phyloP scores from a whole-genome alignment of 371 early-diverging fungal genomes.

The Haplosporangium sp. region DNA sequence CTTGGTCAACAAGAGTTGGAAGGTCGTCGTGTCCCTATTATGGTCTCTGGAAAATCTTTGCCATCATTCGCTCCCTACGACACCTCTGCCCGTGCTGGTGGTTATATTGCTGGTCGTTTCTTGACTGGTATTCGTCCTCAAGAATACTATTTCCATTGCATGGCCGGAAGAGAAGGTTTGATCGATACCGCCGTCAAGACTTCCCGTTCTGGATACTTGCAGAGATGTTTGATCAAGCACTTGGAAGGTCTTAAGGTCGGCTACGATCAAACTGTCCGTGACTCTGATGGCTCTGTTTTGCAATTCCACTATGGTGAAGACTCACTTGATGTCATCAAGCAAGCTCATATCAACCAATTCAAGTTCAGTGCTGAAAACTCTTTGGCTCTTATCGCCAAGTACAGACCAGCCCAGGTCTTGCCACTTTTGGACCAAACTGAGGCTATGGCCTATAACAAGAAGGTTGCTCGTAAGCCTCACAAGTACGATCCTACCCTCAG shows the following conservation, averaged over 20 bases:
- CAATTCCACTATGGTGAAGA: constrained; percentile 99
- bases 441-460: constrained; percentile 85
- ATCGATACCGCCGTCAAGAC: constrained; percentile 99
- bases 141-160: constrained; percentile 94
- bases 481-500: constrained; percentile 86
- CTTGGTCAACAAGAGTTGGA: constrained; percentile 99
- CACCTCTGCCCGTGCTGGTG: constrained; percentile 94
- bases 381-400: constrained; percentile 82
- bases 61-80: constrained; percentile 96
- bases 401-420: constrained; percentile 80
- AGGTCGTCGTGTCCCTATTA: constrained; percentile 98
- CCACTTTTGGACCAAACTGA: constrained; percentile 79
- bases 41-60: constrained; percentile 97
- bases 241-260: constrained; percentile 97
- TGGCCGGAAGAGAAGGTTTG: constrained; percentile 99
- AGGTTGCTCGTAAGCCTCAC: constrained; percentile 80
- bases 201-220: constrained; percentile 99
- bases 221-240: constrained; percentile 99
- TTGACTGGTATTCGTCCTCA: constrained; percentile 99
- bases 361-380: constrained; percentile 96
- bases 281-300: constrained; percentile 93
- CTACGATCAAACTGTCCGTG: constrained; percentile 98
- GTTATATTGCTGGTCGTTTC: constrained; percentile 99
- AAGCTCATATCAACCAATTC: constrained; percentile 90
- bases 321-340: constrained; percentile 97